Percentiles rank a stretch among this genome's conserved stretches.
phyloP scores from a whole-genome alignment of 768 basidiomycete species.

The Leccinum sublutescens region DNA sequence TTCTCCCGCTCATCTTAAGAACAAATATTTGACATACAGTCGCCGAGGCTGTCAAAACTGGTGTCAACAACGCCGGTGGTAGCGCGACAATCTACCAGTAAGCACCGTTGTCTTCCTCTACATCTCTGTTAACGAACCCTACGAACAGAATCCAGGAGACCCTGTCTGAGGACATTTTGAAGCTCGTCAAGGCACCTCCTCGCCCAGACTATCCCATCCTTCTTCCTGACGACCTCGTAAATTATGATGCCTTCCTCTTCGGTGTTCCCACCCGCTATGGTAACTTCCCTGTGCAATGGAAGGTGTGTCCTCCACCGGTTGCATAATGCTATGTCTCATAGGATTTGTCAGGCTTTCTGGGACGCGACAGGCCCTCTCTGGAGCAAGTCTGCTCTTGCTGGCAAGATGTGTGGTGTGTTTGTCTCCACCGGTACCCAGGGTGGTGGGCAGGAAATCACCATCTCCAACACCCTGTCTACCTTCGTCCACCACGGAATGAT shows the following conservation, averaged over 20 bases:
- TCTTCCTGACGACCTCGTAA: conserved; percentile 32
- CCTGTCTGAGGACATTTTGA: conserved; percentile 66
- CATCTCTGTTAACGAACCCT: not conserved
- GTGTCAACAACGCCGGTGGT: conserved; percentile 43
- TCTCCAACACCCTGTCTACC: conserved; percentile 40
- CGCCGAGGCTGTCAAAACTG: conserved; percentile 38
- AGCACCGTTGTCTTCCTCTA: conserved; percentile 10
- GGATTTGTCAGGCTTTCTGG: conserved; percentile 40
- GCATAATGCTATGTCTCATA: conserved; percentile 22
- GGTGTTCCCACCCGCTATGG: conserved; percentile 50
- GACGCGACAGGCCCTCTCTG: conserved; percentile 49
- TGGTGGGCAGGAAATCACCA: conserved; percentile 46
- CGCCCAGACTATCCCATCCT: conserved; percentile 57
- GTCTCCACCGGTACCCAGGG: conserved; percentile 47
- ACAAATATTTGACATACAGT: conserved; percentile 14
- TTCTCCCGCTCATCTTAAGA: not conserved
- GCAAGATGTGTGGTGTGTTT: conserved; percentile 48
- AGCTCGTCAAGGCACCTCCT: conserved; percentile 66
- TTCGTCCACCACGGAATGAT: conserved; percentile 55
- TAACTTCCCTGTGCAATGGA: conserved; percentile 58
- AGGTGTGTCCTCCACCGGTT: conserved; percentile 27
- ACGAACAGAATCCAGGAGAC: conserved; percentile 72
- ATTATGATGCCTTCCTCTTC: conserved; percentile 43
- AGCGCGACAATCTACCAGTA: conserved; percentile 47
- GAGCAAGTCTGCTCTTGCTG: conserved; percentile 40